phyloP scores from a whole-genome alignment of 306 rosid genomes.

The Canavalia ensiformis region DNA sequence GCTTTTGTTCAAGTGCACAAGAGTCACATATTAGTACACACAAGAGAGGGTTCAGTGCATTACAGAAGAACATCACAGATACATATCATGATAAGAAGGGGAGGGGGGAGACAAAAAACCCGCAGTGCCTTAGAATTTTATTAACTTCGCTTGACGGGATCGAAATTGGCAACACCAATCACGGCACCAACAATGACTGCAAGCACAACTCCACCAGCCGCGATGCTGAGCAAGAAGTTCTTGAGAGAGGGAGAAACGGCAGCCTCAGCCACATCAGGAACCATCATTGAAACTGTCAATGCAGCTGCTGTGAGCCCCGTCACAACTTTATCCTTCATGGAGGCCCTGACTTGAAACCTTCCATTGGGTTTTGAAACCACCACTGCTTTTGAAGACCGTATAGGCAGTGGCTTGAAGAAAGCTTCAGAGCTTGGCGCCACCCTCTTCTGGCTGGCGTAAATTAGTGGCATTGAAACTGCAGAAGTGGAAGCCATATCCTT shows the following conservation, averaged over 20 bases:
- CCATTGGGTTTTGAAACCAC: slow-evolving; percentile 53
- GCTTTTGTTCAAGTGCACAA: slow-evolving; percentile 40
- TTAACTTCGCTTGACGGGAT: slow-evolving; percentile 91
- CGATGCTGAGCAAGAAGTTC: slow-evolving; percentile 97
- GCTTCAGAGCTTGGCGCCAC: slow-evolving; percentile 55
- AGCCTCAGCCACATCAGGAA: slow-evolving; percentile 92
- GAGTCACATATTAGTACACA: slow-evolving; percentile 58
- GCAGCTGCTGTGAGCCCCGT: slow-evolving; percentile 80
- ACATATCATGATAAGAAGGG: slow-evolving; percentile 40
- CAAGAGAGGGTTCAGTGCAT: slow-evolving; percentile 46
- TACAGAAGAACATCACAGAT: slow-evolving; percentile 49
- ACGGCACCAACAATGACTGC: slow-evolving; percentile 75
- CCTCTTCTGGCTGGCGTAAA: slow-evolving; percentile 62
- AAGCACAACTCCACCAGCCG: slow-evolving; percentile 82
- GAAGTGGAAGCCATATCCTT: slow-evolving; percentile 77
- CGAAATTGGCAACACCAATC: slow-evolving; percentile 86
- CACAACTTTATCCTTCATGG: slow-evolving; percentile 88
- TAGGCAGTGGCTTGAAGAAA: slow-evolving; percentile 71
- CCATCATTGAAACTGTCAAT: slow-evolving; percentile 80
- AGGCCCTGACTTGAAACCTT: slow-evolving; percentile 70
- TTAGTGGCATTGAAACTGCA: slow-evolving; percentile 73
- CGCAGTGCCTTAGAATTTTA: slow-evolving; percentile 29
- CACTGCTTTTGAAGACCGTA: slow-evolving; percentile 54
- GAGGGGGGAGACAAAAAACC: background rate
- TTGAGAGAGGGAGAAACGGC: slow-evolving; percentile 89